These are phyloP conservation scores for Lactifluus rugatus DNA, from an alignment of 768 basidiomycete species.

Conservation along the genomic window DNA sequence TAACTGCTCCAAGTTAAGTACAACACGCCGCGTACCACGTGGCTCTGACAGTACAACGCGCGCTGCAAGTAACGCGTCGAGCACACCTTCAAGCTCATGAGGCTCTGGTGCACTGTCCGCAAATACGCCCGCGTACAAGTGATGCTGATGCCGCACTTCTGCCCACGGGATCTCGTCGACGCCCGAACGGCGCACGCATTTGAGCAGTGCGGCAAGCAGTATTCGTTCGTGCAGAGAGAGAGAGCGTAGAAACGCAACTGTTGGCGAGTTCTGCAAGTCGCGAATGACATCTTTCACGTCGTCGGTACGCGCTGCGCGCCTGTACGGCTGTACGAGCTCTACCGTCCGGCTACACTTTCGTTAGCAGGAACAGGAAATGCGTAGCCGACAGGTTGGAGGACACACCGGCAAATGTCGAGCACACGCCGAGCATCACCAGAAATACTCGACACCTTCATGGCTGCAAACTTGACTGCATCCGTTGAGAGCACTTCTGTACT, in stretches of 20 bases:
- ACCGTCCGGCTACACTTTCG: slow-evolving; percentile 55
- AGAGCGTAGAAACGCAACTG: slow-evolving; percentile 47
- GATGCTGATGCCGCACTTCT: slow-evolving; percentile 72
- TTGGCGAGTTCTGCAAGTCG: slow-evolving; percentile 81
- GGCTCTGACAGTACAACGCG: slow-evolving; percentile 68
- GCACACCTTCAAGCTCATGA: slow-evolving; percentile 55
- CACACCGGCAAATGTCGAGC: slow-evolving; percentile 82
- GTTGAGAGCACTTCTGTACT: slow-evolving; percentile 44
- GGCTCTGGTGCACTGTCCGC: slow-evolving; percentile 47
- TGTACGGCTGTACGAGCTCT: slow-evolving; percentile 54
- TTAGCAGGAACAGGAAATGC: not conserved
- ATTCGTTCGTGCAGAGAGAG: too few relatives aligned
- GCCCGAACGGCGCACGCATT: slow-evolving; percentile 74
- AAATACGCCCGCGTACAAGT: slow-evolving; percentile 57
- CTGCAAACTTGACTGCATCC: slow-evolving; percentile 79
- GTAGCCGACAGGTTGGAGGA: not conserved
- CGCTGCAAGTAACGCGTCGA: slow-evolving; percentile 69
- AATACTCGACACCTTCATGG: slow-evolving; percentile 67
- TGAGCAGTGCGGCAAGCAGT: slow-evolving; percentile 60
- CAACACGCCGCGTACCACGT: slow-evolving; percentile 53
- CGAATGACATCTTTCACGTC: slow-evolving; percentile 75
- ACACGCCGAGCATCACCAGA: slow-evolving; percentile 93
- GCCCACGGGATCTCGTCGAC: slow-evolving; percentile 83
- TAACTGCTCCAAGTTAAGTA: slow-evolving; percentile 73
- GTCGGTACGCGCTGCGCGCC: slow-evolving; percentile 47